Base-by-base conservation (phyloP, 2,329 filamentous ascomycete species). In the Cercospora berteroae region DNA sequence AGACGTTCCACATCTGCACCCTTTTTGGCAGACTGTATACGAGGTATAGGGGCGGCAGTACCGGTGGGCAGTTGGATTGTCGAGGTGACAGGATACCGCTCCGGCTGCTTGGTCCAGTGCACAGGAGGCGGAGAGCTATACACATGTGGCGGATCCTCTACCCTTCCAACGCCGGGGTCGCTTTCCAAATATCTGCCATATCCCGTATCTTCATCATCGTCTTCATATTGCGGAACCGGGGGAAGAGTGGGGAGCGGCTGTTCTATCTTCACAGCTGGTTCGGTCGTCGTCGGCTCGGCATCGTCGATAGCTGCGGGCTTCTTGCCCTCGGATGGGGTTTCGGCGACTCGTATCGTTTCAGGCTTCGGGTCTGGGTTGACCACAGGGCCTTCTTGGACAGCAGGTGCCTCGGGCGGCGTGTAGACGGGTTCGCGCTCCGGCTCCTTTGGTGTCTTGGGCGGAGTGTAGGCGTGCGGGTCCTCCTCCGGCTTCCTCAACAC, bases 31-130 rank as follows among this genome's bases (percentile, higher is more conserved):
- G 88, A 85, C 78, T 98, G 95, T 60, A 98, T 89, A 73, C 84
- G 87, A 1, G 93, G 92, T 16, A 97, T 89, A 2, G 84, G 73
- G 74, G 88, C 89, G 2, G 92, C 85, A 27, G 84, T 84, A 50
- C 88, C 91, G 1, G 88, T 89, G 1, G 95, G 95, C 31, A 98
- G 83, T 55, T 83, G 83, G 66, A 94, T 93, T 64, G 96, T 82
- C 18, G 90, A 89, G 66, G 88, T 86, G 2, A 98, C 80, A 0
- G 95, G 94, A 79, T 91, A 98, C 20, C 76, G 72, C 69, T 80
- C 93, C 3, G 84, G 81, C 69, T 87, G 84, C 77, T 90, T 92
- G 65, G 81, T 81, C 94, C 94, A 98, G 74, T 93, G 89, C 12
- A 71, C 63, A 4, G 68, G 65, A 18, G 50, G 23, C 10, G 50